These are phyloP conservation scores for Striga hermonthica DNA, from an alignment of 305 asterid species.

Conservation along the genomic window DNA sequence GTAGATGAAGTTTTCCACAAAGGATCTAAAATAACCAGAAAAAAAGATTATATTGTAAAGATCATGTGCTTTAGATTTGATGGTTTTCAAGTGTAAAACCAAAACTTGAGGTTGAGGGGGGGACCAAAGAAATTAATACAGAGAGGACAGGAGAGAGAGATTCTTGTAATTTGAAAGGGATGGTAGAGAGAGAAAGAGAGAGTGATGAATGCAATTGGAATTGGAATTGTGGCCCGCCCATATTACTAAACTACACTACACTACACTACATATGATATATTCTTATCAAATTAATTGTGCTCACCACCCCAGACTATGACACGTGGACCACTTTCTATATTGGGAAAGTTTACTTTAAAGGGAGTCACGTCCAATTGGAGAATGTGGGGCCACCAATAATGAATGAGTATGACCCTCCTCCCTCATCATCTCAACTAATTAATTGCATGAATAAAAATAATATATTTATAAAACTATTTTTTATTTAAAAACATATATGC, in stretches of 20 bases:
- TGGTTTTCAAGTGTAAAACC: too few relatives aligned
- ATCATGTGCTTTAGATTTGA: background rate
- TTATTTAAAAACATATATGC: too few relatives aligned
- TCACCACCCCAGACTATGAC: constrained; percentile 37
- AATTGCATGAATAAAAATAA: background rate
- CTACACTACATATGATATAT: constrained; percentile 28
- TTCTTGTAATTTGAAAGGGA: background rate
- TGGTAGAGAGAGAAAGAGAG: constrained; percentile 21
- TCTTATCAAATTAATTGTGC: constrained; percentile 30
- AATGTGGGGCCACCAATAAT: constrained; percentile 10
- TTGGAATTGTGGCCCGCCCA: too few relatives aligned
- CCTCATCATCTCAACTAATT: background rate
- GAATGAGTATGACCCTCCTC: background rate
- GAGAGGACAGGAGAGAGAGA: background rate
- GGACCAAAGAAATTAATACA: constrained; percentile 23
- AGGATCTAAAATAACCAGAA: background rate
- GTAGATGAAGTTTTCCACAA: background rate
- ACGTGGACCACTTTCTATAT: constrained; percentile 37
- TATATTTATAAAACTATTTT: background rate
- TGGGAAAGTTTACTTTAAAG: constrained; percentile 36
- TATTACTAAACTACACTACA: too few relatives aligned
- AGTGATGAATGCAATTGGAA: too few relatives aligned
- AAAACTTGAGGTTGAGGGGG: constrained; percentile 11
- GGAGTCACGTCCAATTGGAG: constrained; percentile 32
- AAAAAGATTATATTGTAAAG: background rate